phyloP scores from a whole-genome alignment of 176 grass and related monocot species.

The Themeda triandra region DNA sequence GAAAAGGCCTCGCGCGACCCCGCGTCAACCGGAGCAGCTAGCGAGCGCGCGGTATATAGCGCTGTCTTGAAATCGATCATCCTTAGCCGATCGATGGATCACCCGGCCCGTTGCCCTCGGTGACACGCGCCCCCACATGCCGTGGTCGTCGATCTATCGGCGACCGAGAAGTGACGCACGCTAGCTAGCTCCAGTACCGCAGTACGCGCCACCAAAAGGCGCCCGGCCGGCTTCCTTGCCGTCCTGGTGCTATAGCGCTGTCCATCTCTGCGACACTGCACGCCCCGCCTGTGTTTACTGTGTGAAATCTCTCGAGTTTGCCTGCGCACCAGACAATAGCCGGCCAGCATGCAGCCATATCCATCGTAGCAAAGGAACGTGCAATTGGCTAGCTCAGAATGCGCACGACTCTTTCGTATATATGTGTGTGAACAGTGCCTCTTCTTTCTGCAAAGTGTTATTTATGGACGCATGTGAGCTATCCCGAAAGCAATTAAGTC shows the following conservation, averaged over 20 bases:
- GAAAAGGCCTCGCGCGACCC: not conserved
- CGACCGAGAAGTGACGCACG: not conserved
- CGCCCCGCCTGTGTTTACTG: not conserved
- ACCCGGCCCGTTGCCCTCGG: not conserved
- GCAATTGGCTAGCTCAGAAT: not conserved
- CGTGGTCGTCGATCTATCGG: not conserved
- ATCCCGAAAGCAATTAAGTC: not conserved
- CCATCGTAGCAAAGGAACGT: slow-evolving; percentile 14
- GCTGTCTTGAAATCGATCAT: not conserved
- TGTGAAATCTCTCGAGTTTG: not conserved
- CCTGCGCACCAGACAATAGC: not conserved
- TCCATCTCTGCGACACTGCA: not conserved
- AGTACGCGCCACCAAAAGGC: slow-evolving; percentile 12
- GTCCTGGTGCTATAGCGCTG: not conserved
- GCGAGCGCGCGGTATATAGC: not conserved
- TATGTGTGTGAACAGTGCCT: not conserved
- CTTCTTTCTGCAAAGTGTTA: not conserved
- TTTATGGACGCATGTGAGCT: slow-evolving; percentile 19
- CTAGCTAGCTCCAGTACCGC: not conserved
- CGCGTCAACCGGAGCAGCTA: slow-evolving; percentile 17
- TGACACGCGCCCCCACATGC: slow-evolving; percentile 23
- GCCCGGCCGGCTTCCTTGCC: not conserved
- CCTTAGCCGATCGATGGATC: not conserved
- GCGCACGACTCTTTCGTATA: not conserved
- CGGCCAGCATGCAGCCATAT: too few species aligned